These are phyloP conservation scores for Blepharisma undulans DNA, from an alignment of 169 alveolate species.

Conservation along the genomic window DNA sequence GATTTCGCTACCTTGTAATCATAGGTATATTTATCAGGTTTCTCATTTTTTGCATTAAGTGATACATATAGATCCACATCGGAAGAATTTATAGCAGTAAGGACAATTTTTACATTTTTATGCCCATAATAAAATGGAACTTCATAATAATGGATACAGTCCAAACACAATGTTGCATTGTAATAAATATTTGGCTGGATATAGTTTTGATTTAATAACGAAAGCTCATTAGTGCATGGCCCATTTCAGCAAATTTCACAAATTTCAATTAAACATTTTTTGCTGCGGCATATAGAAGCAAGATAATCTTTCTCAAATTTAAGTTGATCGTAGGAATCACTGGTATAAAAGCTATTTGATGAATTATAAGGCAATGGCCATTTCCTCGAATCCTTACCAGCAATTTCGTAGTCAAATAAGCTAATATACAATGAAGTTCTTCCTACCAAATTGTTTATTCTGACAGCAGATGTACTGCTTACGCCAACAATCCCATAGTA, in stretches of 20 bases:
- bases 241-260: neutral
- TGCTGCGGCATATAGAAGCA: neutral
- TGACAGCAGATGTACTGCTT: neutral
- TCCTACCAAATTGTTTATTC: neutral
- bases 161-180: neutral
- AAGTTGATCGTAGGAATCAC: neutral
- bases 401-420: neutral
- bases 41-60: neutral
- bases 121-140: neutral
- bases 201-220: neutral
- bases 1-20: neutral
- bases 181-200: neutral
- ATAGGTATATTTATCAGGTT: neutral
- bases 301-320: neutral
- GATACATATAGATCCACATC: neutral
- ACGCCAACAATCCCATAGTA: neutral
- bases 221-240: neutral
- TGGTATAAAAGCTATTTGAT: neutral
- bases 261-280: neutral
- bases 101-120: neutral
- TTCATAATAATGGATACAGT: neutral
- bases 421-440: neutral
- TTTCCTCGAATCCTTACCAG: neutral
- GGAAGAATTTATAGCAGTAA: neutral
- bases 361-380: neutral